These are phyloP conservation scores for Fusarium humuli DNA, from an alignment of 2,329 filamentous ascomycete genomes.

Conservation along the genomic window DNA sequence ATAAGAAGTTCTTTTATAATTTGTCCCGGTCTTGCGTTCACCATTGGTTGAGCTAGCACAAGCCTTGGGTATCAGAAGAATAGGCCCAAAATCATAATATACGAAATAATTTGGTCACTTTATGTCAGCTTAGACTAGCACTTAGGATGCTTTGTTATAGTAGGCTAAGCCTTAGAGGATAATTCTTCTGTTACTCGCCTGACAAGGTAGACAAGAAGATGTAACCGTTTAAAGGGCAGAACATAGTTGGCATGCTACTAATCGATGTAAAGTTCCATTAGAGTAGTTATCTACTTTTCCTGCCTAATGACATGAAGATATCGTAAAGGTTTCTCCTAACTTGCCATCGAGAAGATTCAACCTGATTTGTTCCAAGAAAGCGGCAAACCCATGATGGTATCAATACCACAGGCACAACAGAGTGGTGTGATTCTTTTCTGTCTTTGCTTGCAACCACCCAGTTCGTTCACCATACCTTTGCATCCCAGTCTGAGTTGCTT, in stretches of 20 bases:
- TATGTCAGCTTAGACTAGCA: not conserved
- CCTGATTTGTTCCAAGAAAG: not conserved
- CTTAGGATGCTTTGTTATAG: not conserved
- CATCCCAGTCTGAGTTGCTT: not conserved
- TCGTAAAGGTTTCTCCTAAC: not conserved
- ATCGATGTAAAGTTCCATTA: not conserved
- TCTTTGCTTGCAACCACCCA: not conserved
- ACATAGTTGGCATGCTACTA: not conserved
- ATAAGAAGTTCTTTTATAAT: conserved; percentile 1
- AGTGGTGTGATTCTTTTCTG: not conserved
- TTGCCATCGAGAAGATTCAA: not conserved
- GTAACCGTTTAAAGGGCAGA: not conserved
- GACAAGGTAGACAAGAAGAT: not conserved
- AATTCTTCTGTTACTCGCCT: not conserved
- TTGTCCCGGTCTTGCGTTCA: not conserved
- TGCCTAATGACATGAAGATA: not conserved
- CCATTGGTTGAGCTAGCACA: not conserved
- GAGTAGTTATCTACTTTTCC: not conserved
- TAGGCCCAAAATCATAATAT: accelerated
- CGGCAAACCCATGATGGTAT: not conserved
- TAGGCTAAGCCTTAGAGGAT: too few relatives aligned
- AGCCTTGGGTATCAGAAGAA: not conserved
- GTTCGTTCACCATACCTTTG: not conserved
- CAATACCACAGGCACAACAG: not conserved
- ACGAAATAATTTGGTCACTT: not conserved